Evolutionary conservation across 495 filamentous ascomycete genomes (phyloP), one percentile per base, ranked within the genome.

Genomic region (Hyphodiscus hymeniophilus): DNA sequence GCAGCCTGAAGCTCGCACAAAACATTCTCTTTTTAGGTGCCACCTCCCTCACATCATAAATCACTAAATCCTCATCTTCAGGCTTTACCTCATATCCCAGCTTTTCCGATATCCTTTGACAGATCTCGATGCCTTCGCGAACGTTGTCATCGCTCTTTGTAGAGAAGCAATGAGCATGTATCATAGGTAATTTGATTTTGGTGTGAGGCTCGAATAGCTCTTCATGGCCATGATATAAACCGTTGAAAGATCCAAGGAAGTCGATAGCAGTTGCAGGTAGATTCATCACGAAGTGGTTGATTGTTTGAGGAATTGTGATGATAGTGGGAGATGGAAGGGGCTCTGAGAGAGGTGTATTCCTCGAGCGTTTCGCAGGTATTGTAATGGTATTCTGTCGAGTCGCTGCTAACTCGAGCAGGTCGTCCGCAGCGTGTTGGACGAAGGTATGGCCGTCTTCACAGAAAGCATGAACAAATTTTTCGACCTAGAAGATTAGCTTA

Each of bases 21-120:
- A 94, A 96, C 88, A 96, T 96, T 59, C 81, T 77, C 75, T 98
- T 97, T 51, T 84, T 82, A 24, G 94, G 92, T 53, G 89, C 85
- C 46, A 98, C 94, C 48, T 92, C 76, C 53, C 92, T 70, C 15
- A 97, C 87, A 65, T 92, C 80, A 55, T 81, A 70, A 11, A 97
- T 73, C 12, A 70, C 68, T 21, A 88, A 68, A 47, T 83, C 73
- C 12, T 78, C 63, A 12, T 78, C 2, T 67, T 66, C 47, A 74
- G 39, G 39, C 11, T 42, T 42, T 2, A 42, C 20, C 16, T 23
- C 39, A 42, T 15, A 70, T 2, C 74, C 77, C 30, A 94, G 63
- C 45, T 80, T 70, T 60, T 70, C 61, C 10, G 15, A 16, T 21
- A 94, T 74, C 40, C 82, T 70, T 60, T 79, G 65, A 61, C 84